Evolutionary conservation across 371 early-diverging fungal genomes (phyloP).

Genomic region (Mortierella sp.): DNA sequence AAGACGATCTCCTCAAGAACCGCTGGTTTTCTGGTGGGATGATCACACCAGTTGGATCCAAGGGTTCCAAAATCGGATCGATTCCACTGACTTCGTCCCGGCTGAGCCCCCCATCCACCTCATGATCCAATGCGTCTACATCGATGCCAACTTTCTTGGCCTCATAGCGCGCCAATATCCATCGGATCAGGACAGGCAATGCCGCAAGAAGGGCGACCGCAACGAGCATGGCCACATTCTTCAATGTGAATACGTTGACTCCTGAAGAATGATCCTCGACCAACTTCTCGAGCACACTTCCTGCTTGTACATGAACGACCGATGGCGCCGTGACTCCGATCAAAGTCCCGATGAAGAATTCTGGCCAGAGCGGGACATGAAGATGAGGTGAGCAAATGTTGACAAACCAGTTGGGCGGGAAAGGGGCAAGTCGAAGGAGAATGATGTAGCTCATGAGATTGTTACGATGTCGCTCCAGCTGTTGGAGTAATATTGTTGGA

Average conservation of each 20-base stretch:
- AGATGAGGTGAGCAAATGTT: constrained; percentile 74
- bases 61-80: constrained; percentile 42
- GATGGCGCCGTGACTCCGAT: constrained; percentile 68
- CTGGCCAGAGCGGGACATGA: constrained; percentile 69
- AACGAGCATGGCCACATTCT: constrained; percentile 41
- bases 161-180: constrained; percentile 38
- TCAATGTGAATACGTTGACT: constrained; percentile 38
- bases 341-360: constrained; percentile 54
- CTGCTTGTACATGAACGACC: constrained; percentile 76
- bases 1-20: constrained; percentile 14
- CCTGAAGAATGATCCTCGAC: constrained; percentile 53
- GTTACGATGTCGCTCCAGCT: constrained; percentile 67
- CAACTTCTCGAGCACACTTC: constrained; percentile 50
- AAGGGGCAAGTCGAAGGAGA: constrained; percentile 64
- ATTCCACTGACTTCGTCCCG: not conserved
- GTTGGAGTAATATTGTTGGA: no score
- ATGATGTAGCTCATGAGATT: constrained; percentile 74
- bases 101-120: constrained; percentile 18
- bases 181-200: constrained; percentile 41
- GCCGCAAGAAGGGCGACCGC: constrained; percentile 40
- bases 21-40: constrained; percentile 45
- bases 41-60: constrained; percentile 51
- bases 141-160: constrained; percentile 46
- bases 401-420: constrained; percentile 75
- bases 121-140: constrained; percentile 20